These are phyloP conservation scores for Alternaria longipes DNA, from an alignment of 2,329 filamentous ascomycete species.

Conservation along the genomic window DNA sequence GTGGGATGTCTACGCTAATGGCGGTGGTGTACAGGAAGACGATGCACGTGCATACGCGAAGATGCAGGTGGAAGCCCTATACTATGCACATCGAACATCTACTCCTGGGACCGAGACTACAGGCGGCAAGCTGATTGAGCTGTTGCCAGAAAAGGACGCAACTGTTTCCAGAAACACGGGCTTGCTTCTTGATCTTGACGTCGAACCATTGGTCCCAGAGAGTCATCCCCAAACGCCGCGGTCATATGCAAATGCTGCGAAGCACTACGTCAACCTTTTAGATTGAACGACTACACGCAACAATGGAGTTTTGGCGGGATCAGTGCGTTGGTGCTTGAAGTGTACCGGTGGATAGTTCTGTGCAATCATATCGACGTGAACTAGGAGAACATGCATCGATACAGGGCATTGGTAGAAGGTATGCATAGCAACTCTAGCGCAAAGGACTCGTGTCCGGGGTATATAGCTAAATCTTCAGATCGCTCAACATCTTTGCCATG, in stretches of 20 bases:
- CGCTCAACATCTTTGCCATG: neutral
- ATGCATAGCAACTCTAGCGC: neutral
- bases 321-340: neutral
- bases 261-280: constrained; percentile 20
- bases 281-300: constrained; percentile 17
- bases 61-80: constrained; percentile 22
- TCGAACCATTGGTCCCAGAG: neutral
- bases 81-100: constrained; percentile 11
- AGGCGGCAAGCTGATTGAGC: constrained; percentile 25
- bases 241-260: constrained; percentile 13
- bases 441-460: constrained; percentile 19
- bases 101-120: neutral
- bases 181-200: constrained; percentile 32
- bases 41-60: constrained; percentile 29
- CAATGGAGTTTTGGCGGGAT: neutral
- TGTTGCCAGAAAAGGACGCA: constrained; percentile 23
- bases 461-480: constrained; percentile 9
- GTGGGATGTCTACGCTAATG: constrained; percentile 22
- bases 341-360: neutral
- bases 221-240: neutral
- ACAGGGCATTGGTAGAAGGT: neutral
- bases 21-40: constrained; percentile 25
- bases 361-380: neutral
- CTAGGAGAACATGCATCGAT: neutral
- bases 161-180: constrained; percentile 19